phyloP scores from a whole-genome alignment of 352 stramenopile species.

The Globisporangium parvum region DNA sequence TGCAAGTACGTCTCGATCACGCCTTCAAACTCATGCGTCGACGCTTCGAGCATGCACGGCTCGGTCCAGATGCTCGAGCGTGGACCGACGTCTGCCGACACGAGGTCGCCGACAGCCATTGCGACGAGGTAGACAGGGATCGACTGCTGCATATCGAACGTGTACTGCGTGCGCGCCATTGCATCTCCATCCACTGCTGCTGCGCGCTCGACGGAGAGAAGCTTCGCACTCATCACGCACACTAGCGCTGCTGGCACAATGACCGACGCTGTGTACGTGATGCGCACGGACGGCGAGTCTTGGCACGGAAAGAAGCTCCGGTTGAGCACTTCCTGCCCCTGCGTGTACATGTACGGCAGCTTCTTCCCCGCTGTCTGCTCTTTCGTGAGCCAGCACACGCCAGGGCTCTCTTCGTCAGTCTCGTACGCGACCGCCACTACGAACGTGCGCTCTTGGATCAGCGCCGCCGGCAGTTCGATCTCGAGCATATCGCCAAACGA shows the following conservation, averaged over 20 bases:
- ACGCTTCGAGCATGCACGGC: constrained; percentile 70
- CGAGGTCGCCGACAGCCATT: constrained; percentile 77
- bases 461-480: constrained; percentile 26
- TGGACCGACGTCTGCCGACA: constrained; percentile 52
- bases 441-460: constrained; percentile 20
- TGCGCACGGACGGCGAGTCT: constrained; percentile 93
- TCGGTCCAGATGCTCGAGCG: constrained; percentile 80
- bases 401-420: constrained; percentile 52
- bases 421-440: constrained; percentile 55
- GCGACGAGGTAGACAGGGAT: constrained; percentile 83
- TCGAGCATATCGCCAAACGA: constrained; percentile 52
- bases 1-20: constrained; percentile 69
- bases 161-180: constrained; percentile 30
- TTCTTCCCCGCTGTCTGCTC: constrained; percentile 78
- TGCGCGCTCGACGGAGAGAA: constrained; percentile 16
- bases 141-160: constrained; percentile 78
- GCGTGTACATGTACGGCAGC: constrained; percentile 79
- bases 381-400: constrained; percentile 78
- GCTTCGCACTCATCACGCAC: constrained; percentile 81
- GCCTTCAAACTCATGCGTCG: constrained; percentile 66
- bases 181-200: constrained; percentile 1
- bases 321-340: constrained; percentile 84
- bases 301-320: constrained; percentile 85
- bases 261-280: constrained; percentile 94
- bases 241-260: constrained; percentile 89